phyloP scores from a whole-genome alignment of 768 basidiomycete species.

The Hygrophorus pudorinus region DNA sequence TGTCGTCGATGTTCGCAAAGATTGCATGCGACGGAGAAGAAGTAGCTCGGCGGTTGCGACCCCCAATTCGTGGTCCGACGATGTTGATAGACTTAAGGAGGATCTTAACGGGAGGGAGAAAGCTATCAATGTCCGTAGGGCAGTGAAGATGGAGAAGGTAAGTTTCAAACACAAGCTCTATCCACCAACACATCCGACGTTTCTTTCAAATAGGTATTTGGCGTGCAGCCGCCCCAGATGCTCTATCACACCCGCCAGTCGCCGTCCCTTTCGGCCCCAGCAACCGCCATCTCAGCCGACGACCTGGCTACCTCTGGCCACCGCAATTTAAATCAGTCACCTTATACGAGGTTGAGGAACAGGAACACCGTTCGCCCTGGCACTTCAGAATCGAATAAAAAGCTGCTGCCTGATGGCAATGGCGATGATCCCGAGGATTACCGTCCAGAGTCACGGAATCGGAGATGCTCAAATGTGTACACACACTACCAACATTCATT shows the following conservation, averaged over 20 bases:
- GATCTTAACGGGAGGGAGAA: conserved; percentile 67
- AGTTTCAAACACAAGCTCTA: conserved; percentile 7
- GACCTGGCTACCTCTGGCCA: neutral
- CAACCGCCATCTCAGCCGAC: conserved; percentile 3
- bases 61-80: conserved; percentile 39
- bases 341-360: conserved; percentile 13
- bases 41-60: conserved; percentile 44
- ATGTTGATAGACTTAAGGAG: conserved; percentile 55
- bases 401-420: conserved; percentile 30
- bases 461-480: conserved; percentile 33
- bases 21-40: conserved; percentile 39
- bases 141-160: conserved; percentile 85
- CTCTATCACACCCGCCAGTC: conserved; percentile 62
- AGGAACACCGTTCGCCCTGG: conserved; percentile 41
- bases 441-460: neutral
- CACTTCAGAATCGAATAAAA: conserved; percentile 54
- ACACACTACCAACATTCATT: conserved; percentile 73
- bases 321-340: conserved; percentile 13
- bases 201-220: conserved; percentile 54
- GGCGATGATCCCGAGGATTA: no score
- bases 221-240: conserved; percentile 67
- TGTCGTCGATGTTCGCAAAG: conserved; percentile 18
- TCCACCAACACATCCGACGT: conserved; percentile 3
- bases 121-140: conserved; percentile 68
- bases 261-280: conserved; percentile 26